A percentile compares a stretch with the other conserved stretches of the same genome.
These are phyloP conservation scores for Myxozyma vanderwaltii DNA, from an alignment of 805 yeast species.

Conservation along the genomic window DNA sequence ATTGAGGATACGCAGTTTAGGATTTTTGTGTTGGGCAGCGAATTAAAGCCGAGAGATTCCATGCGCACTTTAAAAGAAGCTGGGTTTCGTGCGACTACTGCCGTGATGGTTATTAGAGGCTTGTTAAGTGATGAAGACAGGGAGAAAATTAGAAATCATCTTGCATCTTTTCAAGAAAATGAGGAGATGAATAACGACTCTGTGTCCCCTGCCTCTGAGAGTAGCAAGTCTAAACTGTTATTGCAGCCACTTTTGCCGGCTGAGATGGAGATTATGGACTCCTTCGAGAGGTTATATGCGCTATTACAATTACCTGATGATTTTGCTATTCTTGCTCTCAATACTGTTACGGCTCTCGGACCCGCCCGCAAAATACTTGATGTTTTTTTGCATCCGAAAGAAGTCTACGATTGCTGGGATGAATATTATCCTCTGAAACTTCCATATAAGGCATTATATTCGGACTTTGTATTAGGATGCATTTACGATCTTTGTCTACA, in stretches of 20 bases:
- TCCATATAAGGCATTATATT: slow-evolving; percentile 20
- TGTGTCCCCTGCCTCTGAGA: background rate
- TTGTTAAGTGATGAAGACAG: background rate
- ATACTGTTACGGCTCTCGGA: slow-evolving; percentile 9
- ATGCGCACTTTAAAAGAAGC: slow-evolving; percentile 8
- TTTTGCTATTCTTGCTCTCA: slow-evolving; percentile 9
- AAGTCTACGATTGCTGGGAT: slow-evolving; percentile 9
- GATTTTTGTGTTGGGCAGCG: slow-evolving; percentile 23
- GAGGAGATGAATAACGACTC: background rate
- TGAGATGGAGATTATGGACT: slow-evolving; percentile 10
- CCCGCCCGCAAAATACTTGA: slow-evolving; percentile 10
- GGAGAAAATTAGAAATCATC: background rate
- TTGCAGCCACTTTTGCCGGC: slow-evolving; percentile 2
- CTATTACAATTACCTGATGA: slow-evolving; percentile 19
- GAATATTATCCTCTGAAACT: slow-evolving; percentile 9
- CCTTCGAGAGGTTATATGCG: slow-evolving; percentile 8
- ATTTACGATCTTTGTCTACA: slow-evolving; percentile 1
- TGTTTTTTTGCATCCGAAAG: slow-evolving; percentile 7
- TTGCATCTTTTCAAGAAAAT: background rate
- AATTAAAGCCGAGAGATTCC: slow-evolving; percentile 5
- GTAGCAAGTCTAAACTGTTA: background rate
- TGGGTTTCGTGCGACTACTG: slow-evolving; percentile 24
- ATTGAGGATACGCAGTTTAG: slow-evolving; percentile 11
- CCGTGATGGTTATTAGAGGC: slow-evolving; percentile 18
- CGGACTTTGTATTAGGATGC: slow-evolving; percentile 9